Evolutionary conservation across 208 protist genomes (phyloP).

Genomic region (Novymonas esmeraldas): DNA sequence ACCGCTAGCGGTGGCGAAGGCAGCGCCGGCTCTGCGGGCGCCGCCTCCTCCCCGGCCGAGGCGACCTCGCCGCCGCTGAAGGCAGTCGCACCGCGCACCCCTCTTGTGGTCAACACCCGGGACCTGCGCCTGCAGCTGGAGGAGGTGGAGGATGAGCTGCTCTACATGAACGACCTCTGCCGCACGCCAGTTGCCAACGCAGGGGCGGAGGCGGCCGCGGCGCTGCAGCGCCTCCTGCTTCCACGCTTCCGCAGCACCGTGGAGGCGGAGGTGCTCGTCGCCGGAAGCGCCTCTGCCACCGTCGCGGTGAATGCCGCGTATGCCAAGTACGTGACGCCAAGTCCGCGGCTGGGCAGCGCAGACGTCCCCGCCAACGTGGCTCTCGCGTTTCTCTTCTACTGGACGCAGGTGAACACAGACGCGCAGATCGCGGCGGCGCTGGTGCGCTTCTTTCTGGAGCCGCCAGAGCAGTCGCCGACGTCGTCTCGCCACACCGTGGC

Average conservation of each 20-base stretch:
- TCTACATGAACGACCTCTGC: slow-evolving; percentile 87
- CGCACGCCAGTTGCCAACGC: slow-evolving; percentile 34
- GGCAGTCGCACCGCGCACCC: not conserved
- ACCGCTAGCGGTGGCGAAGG: not conserved
- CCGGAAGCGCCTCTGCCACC: not conserved
- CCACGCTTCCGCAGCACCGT: slow-evolving; percentile 22
- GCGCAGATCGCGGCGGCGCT: slow-evolving; percentile 18
- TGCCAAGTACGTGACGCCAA: not conserved
- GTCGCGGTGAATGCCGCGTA: not conserved
- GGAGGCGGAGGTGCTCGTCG: not conserved
- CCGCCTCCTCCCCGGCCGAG: not conserved
- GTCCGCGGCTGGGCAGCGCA: not conserved
- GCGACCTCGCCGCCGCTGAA: not conserved
- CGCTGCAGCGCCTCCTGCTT: slow-evolving; percentile 32
- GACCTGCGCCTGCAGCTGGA: slow-evolving; percentile 37
- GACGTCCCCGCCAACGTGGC: slow-evolving; percentile 16
- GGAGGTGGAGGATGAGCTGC: slow-evolving; percentile 81
- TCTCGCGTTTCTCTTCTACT: slow-evolving; percentile 31
- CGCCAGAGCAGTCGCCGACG: not conserved
- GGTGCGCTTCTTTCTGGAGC: slow-evolving; percentile 23
- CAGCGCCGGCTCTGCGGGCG: not conserved
- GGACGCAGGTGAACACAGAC: slow-evolving; percentile 31
- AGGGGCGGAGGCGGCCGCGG: slow-evolving; percentile 7
- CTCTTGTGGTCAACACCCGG: not conserved
- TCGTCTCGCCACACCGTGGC: slow-evolving; percentile 3